phyloP scores from a whole-genome alignment of 1,284 basidiomycete genomes.

The Thelephora terrestris region DNA sequence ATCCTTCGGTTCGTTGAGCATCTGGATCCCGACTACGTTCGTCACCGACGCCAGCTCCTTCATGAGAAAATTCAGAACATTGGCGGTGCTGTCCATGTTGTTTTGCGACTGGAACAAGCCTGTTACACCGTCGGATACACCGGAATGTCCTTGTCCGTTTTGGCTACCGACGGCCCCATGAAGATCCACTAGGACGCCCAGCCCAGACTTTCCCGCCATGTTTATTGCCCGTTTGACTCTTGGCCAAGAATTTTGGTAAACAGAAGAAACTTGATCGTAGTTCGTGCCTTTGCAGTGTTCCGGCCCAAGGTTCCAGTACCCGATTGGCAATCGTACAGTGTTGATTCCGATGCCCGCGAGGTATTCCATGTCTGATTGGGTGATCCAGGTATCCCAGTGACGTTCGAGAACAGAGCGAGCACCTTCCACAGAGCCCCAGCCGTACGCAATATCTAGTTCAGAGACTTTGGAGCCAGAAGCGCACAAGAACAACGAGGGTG shows the following conservation, averaged over 20 bases:
- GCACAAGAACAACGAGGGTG: conserved; percentile 55
- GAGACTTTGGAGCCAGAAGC: conserved; percentile 44
- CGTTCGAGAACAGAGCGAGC: conserved; percentile 54
- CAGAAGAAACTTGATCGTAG: conserved; percentile 45
- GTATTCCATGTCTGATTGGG: conserved; percentile 51
- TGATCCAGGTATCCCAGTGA: conserved; percentile 78
- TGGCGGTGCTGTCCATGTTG: conserved; percentile 51
- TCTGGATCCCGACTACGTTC: conserved; percentile 69
- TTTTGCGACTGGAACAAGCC: conserved; percentile 41
- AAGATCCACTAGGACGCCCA: conserved; percentile 70
- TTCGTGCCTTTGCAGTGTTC: conserved; percentile 40
- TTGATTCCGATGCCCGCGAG: conserved; percentile 59
- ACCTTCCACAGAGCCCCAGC: conserved; percentile 35
- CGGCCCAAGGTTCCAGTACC: conserved; percentile 55
- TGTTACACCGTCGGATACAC: conserved; percentile 52
- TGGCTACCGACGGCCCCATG: conserved; percentile 69
- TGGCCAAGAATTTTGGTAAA: conserved; percentile 58
- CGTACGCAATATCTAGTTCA: conserved; percentile 46
- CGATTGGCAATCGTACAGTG: conserved; percentile 61
- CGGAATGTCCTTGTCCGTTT: conserved; percentile 65
- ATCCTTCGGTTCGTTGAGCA: conserved; percentile 66
- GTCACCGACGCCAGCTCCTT: conserved; percentile 48
- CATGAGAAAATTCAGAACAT: conserved; percentile 46
- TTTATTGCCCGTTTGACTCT: conserved; percentile 55
- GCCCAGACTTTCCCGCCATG: conserved; percentile 49